Conservation (phyloP, 2,329 filamentous ascomycete species). For the Venturia oleaginea region DNA sequence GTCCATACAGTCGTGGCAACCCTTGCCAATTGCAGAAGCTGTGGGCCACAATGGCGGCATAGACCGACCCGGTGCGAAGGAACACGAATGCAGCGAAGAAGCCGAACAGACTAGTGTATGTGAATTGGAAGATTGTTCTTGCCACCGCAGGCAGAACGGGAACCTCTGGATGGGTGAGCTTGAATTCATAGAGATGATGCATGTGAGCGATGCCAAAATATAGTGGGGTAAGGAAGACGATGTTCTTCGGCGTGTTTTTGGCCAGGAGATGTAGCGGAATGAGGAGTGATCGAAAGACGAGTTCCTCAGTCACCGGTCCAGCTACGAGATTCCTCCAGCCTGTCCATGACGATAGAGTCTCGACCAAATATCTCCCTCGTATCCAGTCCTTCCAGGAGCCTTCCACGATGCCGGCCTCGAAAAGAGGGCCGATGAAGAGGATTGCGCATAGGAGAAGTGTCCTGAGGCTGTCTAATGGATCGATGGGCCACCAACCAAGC, state of each 20-base stretch:
- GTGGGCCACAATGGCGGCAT: conserved; percentile 68
- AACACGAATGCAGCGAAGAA: conserved; percentile 88
- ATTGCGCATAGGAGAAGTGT: conserved; percentile 63
- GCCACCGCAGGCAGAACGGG: conserved; percentile 54
- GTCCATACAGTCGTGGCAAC: conserved; percentile 76
- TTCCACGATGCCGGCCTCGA: conserved; percentile 67
- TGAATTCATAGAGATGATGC: conserved; percentile 94
- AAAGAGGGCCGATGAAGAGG: conserved; percentile 78
- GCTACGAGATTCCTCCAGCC: conserved; percentile 81
- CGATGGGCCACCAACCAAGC: conserved; percentile 75
- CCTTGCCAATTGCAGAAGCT: conserved; percentile 91
- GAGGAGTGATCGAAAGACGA: conserved; percentile 83
- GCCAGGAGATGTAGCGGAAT: conserved; percentile 74
- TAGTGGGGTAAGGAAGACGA: conserved; percentile 74
- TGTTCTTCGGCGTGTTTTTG: conserved; percentile 25
- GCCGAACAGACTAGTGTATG: conserved; percentile 87
- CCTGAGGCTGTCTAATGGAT: conserved; percentile 52
- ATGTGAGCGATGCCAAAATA: conserved; percentile 90
- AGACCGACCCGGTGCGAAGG: conserved; percentile 72
- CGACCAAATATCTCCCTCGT: conserved; percentile 44
- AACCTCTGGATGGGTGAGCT: conserved; percentile 65
- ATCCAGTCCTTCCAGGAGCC: conserved; percentile 58
- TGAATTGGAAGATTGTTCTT: conserved; percentile 73
- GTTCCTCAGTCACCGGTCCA: conserved; percentile 82
- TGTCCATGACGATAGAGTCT: conserved; percentile 62